Evolutionary conservation across 495 filamentous ascomycete species (phyloP), one percentile per base, ranked within the genome.

Genomic region (Lepidopterella palustris): DNA sequence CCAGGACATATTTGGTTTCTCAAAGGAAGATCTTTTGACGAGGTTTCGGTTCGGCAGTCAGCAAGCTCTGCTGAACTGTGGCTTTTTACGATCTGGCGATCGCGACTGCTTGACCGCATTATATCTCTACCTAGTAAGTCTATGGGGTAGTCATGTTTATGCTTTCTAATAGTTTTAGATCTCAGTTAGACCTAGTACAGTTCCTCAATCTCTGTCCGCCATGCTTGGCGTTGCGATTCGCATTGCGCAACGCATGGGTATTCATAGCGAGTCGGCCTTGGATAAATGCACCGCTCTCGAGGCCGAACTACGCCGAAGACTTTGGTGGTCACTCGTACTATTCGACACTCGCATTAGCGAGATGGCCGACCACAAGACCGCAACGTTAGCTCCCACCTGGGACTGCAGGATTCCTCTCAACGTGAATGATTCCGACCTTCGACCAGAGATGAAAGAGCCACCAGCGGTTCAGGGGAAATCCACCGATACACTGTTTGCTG

Each of bases 61-160:
- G 60, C 79, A 83, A 70, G 79, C 80, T 9, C 68, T 86, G 31
- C 35, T 74, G 20, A 80, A 78, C 21, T 76, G 71, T 60, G 63
- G 64, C 0, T 74, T 77, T 61, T 60, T 82, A 48, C 73, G 75
- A 23, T 70, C 74, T 0, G 61, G 53, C n/a, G 76, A 84, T 70
- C 76, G 74, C 10, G 79, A 83, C 15, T 80, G 75, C 64, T 70
- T 87, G 65, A 83, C 80, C 0, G 83, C 83, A 24, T 76, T 84
- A n/a, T 81, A 70, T 65, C 73, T 87, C 5, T 84, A 82, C 61
- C 67, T 84, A 42, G 83, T 85, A 68, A 66, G 78, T 68, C 57
- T 57, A n/a, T 49, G 39, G 6, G 20, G 8, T 58, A 48, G 11
- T 47, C 13, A 18, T 57, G 20, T 63, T 58, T 11, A 60, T 45